These are phyloP conservation scores for Grammothele lineata DNA, from an alignment of 768 basidiomycete genomes.

Conservation along the genomic window DNA sequence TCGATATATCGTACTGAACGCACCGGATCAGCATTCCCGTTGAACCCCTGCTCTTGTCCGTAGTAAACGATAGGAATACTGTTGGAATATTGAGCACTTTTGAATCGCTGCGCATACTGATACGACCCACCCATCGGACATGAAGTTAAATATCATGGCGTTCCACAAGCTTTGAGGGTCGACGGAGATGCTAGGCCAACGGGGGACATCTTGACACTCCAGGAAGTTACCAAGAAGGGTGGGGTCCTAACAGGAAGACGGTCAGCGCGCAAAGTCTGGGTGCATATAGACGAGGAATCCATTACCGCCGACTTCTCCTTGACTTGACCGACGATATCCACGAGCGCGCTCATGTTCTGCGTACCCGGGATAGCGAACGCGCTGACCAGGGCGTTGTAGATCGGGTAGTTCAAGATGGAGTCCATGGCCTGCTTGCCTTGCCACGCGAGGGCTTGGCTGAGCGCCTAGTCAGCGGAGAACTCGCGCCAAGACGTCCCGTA, in stretches of 20 bases:
- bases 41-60: constrained; percentile 73
- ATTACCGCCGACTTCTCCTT: constrained; percentile 48
- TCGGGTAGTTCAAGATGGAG: constrained; percentile 68
- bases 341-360: constrained; percentile 54
- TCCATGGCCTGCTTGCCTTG: constrained; percentile 63
- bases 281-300: too few relatives aligned
- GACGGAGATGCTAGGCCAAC: constrained; percentile 69
- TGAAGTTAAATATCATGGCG: constrained; percentile 69
- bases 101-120: too few relatives aligned
- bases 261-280: too few relatives aligned
- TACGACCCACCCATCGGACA: constrained; percentile 56
- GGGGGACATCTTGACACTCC: constrained; percentile 74
- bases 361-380: constrained; percentile 71
- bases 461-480: not conserved
- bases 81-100: not conserved
- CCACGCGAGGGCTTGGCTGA: constrained; percentile 50
- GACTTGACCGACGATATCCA: constrained; percentile 47
- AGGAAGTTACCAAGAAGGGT: constrained; percentile 67
- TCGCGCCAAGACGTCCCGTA: too few relatives aligned
- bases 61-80: constrained; percentile 81
- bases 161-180: constrained; percentile 74
- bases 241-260: constrained; percentile 24
- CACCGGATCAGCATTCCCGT: constrained; percentile 64
- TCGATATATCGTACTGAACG: constrained; percentile 18
- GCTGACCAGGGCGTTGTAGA: constrained; percentile 58